Base-by-base conservation (phyloP, 2,329 filamentous ascomycete genomes). In the Scortechinia acanthostroma region DNA sequence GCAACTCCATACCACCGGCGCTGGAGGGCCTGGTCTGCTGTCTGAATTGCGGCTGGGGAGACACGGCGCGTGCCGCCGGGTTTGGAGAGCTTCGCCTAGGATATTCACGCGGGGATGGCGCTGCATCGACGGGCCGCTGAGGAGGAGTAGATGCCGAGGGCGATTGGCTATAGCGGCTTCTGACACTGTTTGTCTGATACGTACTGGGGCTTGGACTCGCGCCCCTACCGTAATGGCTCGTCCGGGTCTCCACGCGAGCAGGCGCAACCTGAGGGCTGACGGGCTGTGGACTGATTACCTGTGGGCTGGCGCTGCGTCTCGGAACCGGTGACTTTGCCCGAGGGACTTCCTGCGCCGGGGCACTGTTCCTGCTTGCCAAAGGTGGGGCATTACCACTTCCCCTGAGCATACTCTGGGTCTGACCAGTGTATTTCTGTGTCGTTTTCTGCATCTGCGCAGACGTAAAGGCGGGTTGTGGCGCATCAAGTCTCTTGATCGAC, bases 341-440 rank as follows among this genome's bases (percentile, higher is more conserved):
- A 30, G 25, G 10, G n/a, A n/a, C 10, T 10, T 30, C 25, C 25
- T 30, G 25, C 10, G 25, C 10, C n/a, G 10, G 25, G 10, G n/a
- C 25, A n/a, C 25, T 30, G 25, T 30, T 30, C n/a, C 25, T 10
- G n/a, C 10, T 10, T 10, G n/a, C 25, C n/a, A n/a, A n/a, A 10
- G 10, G 10, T 30, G 25, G 25, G n/a, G 25, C 10, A n/a, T n/a
- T 30, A n/a, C 25, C 25, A n/a, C 25, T 10, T 10, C n/a, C n/a
- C 25, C n/a, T 30, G 25, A 10, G n/a, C 25, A 30, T 30, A n/a
- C n/a, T 30, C 25, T 30, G 25, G n/a, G 10, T n/a, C n/a, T 30
- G 25, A 30, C 25, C 25, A n/a, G n/a, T 30, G 25, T 30, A 30
- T 30, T 30, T 30, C 25, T 30, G 25, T n/a, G 25, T 30, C n/a